Evolutionary conservation across 2,329 filamentous ascomycete species (phyloP).

Genomic region (Fusarium protoensiforme): DNA sequence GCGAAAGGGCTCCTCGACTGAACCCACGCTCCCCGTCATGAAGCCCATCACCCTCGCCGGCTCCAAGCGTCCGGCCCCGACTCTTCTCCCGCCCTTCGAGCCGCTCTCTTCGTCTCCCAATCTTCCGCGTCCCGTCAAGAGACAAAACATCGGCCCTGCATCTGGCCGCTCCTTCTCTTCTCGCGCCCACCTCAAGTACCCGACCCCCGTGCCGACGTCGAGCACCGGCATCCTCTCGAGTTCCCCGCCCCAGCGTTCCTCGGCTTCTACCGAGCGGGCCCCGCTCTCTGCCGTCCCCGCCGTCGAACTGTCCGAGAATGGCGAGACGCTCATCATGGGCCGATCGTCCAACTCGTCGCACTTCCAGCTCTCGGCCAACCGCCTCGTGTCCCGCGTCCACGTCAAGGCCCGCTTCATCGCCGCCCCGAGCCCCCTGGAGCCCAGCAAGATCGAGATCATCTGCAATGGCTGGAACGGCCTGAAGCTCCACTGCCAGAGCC

Average conservation of each 20-base stretch:
- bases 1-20: conserved; percentile 41
- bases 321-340: conserved; percentile 87
- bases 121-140: conserved; percentile 76
- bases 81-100: conserved; percentile 82
- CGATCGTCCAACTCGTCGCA: conserved; percentile 96
- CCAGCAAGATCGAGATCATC: conserved; percentile 85
- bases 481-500: conserved; percentile 90
- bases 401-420: conserved; percentile 87
- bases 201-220: conserved; percentile 93
- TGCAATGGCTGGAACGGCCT: conserved; percentile 97
- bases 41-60: conserved; percentile 50
- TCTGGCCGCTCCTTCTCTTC: conserved; percentile 25
- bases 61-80: conserved; percentile 71
- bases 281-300: conserved; percentile 87
- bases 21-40: conserved; percentile 50
- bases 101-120: conserved; percentile 81
- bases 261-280: conserved; percentile 78
- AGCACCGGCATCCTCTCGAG: conserved; percentile 92
- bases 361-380: conserved; percentile 92
- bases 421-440: conserved; percentile 72
- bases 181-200: conserved; percentile 76
- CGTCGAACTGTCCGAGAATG: conserved; percentile 82
- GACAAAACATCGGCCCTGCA: conserved; percentile 61
- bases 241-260: conserved; percentile 74
- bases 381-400: conserved; percentile 92